phyloP scores from a whole-genome alignment of 345 rosid species.

The Aquilaria yunnanensis region DNA sequence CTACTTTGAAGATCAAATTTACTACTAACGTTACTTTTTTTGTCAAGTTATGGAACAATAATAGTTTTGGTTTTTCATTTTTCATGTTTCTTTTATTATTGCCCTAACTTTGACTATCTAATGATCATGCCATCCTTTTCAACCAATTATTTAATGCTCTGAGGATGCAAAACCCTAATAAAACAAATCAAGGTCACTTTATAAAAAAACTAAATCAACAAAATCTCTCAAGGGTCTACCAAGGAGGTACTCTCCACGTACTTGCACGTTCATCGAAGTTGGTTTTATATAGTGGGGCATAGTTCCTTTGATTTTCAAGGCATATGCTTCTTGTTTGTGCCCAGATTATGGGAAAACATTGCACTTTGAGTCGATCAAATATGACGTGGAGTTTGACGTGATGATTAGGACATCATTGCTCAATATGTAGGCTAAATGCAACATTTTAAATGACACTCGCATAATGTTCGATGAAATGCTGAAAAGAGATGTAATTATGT shows the following conservation, averaged over 20 bases:
- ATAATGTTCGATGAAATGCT: constrained; percentile 67
- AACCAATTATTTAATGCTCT: too few species aligned
- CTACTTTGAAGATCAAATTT: too few species aligned
- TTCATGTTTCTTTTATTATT: too few species aligned
- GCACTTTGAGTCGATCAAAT: constrained; percentile 57
- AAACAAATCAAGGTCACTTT: constrained; percentile 25
- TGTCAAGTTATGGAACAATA: too few species aligned
- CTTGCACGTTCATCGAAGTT: constrained; percentile 32
- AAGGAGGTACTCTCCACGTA: constrained; percentile 36
- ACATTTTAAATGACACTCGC: constrained; percentile 27
- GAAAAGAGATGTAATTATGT: constrained; percentile 48
- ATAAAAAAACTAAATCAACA: constrained; percentile 18
- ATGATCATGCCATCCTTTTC: too few species aligned
- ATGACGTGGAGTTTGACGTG: constrained; percentile 36
- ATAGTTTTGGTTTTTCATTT: too few species aligned
- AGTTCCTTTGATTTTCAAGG: constrained; percentile 54
- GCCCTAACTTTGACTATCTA: too few species aligned
- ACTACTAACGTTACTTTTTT: too few species aligned
- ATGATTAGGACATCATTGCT: constrained; percentile 52
- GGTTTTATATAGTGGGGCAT: constrained; percentile 30
- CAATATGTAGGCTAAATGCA: constrained; percentile 38
- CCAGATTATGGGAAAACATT: constrained; percentile 29
- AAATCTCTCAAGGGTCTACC: constrained; percentile 33
- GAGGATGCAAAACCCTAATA: constrained; percentile 2
- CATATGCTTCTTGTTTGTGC: constrained; percentile 34